Percentiles rank a stretch among this genome's conserved stretches.
Evolutionary conservation across 2,329 filamentous ascomycete species (phyloP).

Genomic region (Colletotrichum sp.): DNA sequence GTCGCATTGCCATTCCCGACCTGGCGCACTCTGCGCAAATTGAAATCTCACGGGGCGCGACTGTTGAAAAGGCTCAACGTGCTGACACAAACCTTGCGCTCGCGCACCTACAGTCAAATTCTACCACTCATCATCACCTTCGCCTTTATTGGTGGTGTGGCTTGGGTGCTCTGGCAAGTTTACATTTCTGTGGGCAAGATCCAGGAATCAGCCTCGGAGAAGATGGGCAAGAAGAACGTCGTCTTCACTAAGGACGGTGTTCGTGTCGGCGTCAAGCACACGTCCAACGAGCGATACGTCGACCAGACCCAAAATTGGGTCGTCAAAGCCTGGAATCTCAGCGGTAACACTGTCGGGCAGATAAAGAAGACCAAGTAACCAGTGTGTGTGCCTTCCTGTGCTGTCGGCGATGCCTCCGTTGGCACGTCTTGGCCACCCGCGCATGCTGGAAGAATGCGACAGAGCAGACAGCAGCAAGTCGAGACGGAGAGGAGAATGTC

Average conservation of each 20-base stretch:
- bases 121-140: conserved; percentile 72
- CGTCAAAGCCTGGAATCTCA: conserved; percentile 70
- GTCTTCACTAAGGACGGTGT: conserved; percentile 78
- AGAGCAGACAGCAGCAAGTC: background rate
- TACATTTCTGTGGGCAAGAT: conserved; percentile 73
- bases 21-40: background rate
- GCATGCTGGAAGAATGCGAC: background rate
- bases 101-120: conserved; percentile 54
- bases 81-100: background rate
- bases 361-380: conserved; percentile 17
- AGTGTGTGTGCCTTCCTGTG: background rate
- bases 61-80: background rate
- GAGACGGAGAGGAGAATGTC: background rate
- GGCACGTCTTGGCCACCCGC: background rate
- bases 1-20: background rate
- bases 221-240: conserved; percentile 78
- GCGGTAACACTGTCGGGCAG: conserved; percentile 30
- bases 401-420: background rate
- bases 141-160: conserved; percentile 58
- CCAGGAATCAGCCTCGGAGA: conserved; percentile 66
- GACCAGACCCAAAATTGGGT: conserved; percentile 74
- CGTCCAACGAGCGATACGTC: conserved; percentile 73
- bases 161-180: conserved; percentile 74
- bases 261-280: conserved; percentile 72
- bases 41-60: background rate